These are phyloP conservation scores for Perilla frutescens DNA, from an alignment of 257 asterid genomes.

Conservation along the genomic window DNA sequence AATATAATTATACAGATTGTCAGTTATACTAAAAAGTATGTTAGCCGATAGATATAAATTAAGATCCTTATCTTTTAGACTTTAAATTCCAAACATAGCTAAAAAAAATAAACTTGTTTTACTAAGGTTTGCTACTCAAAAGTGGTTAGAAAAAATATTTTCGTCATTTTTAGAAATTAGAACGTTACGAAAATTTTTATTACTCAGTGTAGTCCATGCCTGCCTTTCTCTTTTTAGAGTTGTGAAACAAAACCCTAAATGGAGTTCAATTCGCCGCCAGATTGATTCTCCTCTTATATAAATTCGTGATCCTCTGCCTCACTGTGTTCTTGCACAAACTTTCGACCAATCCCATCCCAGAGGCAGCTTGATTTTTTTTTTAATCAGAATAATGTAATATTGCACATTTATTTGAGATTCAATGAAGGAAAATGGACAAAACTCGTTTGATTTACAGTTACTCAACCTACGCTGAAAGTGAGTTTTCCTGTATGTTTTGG, in stretches of 20 bases:
- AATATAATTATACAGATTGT: too few species aligned
- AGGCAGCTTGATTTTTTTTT: conserved; percentile 16
- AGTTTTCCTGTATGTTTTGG: conserved; percentile 30
- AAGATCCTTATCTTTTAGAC: too few species aligned
- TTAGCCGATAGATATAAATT: too few species aligned
- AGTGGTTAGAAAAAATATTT: neutral
- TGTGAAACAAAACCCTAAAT: conserved; percentile 74
- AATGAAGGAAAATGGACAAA: conserved; percentile 39
- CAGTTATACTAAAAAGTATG: too few species aligned
- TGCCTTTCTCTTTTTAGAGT: conserved; percentile 15
- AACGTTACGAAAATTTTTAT: neutral
- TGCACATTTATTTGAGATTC: conserved; percentile 36
- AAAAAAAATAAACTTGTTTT: too few species aligned
- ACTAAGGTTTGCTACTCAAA: too few species aligned
- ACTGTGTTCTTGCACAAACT: conserved; percentile 35
- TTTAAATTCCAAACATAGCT: too few species aligned
- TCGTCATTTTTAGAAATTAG: neutral
- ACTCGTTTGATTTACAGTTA: conserved; percentile 25
- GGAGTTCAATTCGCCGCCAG: conserved; percentile 92
- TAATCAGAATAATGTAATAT: conserved; percentile 7
- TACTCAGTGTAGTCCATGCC: conserved; percentile 1
- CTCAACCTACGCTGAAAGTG: conserved; percentile 35
- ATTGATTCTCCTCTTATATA: conserved; percentile 47
- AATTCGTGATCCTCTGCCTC: conserved; percentile 37
- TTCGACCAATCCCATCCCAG: conserved; percentile 30